A percentile compares a stretch with the other conserved stretches of the same genome.
These are phyloP conservation scores for Ajuga chamaepitys DNA, from an alignment of 257 asterid species.

Conservation along the genomic window DNA sequence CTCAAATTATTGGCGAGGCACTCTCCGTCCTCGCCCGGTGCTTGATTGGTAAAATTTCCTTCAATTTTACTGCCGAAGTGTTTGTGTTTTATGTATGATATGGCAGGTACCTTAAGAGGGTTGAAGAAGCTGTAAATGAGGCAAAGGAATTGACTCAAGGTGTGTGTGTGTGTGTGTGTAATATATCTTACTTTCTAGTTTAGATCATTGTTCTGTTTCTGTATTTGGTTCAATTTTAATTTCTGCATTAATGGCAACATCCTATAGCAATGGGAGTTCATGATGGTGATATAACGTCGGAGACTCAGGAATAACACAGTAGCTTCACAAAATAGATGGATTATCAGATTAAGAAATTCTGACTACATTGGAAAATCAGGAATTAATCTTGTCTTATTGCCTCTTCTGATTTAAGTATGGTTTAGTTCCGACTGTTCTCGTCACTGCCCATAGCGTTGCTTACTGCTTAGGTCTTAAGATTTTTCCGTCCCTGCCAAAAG, in stretches of 20 bases:
- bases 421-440: background rate
- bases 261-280: background rate
- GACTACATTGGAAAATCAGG: background rate
- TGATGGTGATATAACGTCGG: background rate
- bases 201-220: background rate
- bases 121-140: constrained; percentile 66
- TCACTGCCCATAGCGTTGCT: background rate
- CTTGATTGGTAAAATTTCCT: constrained; percentile 57
- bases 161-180: constrained; percentile 13
- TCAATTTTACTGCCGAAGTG: background rate
- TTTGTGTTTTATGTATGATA: background rate
- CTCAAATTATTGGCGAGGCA: constrained; percentile 83
- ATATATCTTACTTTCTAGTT: background rate
- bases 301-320: background rate
- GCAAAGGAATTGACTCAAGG: constrained; percentile 79
- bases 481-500: background rate
- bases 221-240: background rate
- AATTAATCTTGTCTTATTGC: background rate
- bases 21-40: constrained; percentile 86
- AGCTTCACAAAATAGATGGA: background rate
- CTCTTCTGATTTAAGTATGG: too few species aligned
- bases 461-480: background rate
- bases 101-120: constrained; percentile 69
- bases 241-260: background rate
- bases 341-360: background rate